phyloP scores from a whole-genome alignment of 768 basidiomycete genomes.

The Russula sp. region DNA sequence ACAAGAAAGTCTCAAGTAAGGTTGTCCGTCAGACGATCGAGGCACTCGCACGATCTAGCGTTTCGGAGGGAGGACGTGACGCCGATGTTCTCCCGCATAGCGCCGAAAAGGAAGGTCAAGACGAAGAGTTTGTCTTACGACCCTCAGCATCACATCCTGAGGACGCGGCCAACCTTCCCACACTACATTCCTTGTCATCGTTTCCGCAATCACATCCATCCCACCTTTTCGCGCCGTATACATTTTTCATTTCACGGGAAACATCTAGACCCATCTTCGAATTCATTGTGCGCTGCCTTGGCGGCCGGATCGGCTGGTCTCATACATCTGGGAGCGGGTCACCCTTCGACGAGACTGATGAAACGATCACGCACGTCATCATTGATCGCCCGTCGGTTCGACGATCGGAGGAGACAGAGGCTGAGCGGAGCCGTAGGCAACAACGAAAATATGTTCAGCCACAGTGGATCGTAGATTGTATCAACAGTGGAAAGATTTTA shows the following conservation, averaged over 20 bases:
- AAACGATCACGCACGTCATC: slow-evolving; percentile 90
- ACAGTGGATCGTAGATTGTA: slow-evolving; percentile 96
- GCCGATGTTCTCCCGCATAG: slow-evolving; percentile 35
- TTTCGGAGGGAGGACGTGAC: slow-evolving; percentile 36
- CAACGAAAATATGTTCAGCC: slow-evolving; percentile 91
- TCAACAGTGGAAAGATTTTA: slow-evolving; percentile 82
- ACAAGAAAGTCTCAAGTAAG: slow-evolving; percentile 52
- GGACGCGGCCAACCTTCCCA: slow-evolving; percentile 53
- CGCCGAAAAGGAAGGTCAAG: slow-evolving; percentile 36
- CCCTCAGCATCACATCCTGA: slow-evolving; percentile 52
- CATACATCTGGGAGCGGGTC: slow-evolving; percentile 77
- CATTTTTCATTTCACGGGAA: slow-evolving; percentile 93
- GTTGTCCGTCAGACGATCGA: slow-evolving; percentile 64
- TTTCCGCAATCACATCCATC: slow-evolving; percentile 55
- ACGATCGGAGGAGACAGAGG: slow-evolving; percentile 48
- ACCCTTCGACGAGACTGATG: slow-evolving; percentile 71
- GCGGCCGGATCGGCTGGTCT: slow-evolving; percentile 91
- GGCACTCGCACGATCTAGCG: slow-evolving; percentile 40
- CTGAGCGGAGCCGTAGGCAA: slow-evolving; percentile 58
- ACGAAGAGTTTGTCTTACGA: slow-evolving; percentile 68
- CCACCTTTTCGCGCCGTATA: slow-evolving; percentile 79
- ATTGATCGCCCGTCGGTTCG: slow-evolving; percentile 78
- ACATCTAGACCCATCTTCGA: slow-evolving; percentile 90
- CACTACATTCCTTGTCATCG: slow-evolving; percentile 61
- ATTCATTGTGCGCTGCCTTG: slow-evolving; percentile 88